These are phyloP conservation scores for Elymus sibiricus DNA, from an alignment of 176 grass and related monocot species.

Conservation along the genomic window DNA sequence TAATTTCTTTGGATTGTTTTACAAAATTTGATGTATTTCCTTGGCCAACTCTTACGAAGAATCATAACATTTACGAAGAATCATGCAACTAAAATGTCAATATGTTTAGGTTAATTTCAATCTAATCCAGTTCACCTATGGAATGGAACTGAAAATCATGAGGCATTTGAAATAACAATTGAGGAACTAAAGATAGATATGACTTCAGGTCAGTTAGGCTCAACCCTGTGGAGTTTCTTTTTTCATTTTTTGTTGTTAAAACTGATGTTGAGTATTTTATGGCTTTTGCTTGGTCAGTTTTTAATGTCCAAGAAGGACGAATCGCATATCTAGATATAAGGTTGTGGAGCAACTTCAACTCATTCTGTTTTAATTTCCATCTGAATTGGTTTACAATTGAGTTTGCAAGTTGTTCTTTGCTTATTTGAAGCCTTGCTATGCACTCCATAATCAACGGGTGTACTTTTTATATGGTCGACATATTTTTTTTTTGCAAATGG, in stretches of 20 bases:
- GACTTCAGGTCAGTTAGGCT: conserved; percentile 21
- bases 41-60: conserved; percentile 43
- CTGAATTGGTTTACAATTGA: too few relatives aligned
- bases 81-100: conserved; percentile 65
- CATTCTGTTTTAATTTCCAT: too few relatives aligned
- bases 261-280: not conserved
- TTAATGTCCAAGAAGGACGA: too few relatives aligned
- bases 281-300: too few relatives aligned
- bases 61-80: conserved; percentile 48
- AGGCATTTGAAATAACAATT: conserved; percentile 51
- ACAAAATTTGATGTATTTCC: not conserved
- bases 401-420: too few relatives aligned
- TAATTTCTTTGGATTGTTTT: not conserved
- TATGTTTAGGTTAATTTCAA: conserved; percentile 55
- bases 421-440: too few relatives aligned
- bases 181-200: conserved; percentile 58
- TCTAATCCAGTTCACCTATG: conserved; percentile 42
- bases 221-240: conserved; percentile 1
- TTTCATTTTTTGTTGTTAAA: not conserved
- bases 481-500: too few relatives aligned
- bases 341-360: too few relatives aligned
- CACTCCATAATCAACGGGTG: too few relatives aligned
- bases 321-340: too few relatives aligned
- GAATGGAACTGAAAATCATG: conserved; percentile 42
- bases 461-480: too few relatives aligned